Conservation (phyloP, 257 asterid species). For the Ehretia macrophylla region DNA sequence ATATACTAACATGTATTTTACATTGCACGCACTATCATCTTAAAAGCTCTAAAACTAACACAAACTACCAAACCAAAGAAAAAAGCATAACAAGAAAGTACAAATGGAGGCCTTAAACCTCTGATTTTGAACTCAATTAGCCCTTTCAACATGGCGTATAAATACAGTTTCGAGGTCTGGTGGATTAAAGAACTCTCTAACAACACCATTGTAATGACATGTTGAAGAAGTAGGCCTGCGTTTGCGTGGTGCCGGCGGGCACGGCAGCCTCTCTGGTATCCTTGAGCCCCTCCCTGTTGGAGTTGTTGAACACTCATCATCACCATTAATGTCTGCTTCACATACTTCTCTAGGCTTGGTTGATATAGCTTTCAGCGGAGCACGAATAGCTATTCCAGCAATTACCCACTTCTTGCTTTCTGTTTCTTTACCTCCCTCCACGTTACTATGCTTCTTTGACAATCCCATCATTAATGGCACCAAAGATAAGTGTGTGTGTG, state of each 20-base stretch:
- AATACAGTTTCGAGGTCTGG: conserved; percentile 70
- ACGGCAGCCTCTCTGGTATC: conserved; percentile 46
- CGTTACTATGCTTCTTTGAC: neutral
- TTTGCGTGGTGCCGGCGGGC: conserved; percentile 72
- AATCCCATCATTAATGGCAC: neutral
- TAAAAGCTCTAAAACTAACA: neutral
- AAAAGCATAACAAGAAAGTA: neutral
- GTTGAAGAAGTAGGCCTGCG: conserved; percentile 36
- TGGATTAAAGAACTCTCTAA: conserved; percentile 50
- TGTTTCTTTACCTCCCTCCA: conserved; percentile 35
- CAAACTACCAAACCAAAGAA: neutral
- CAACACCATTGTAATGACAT: conserved; percentile 43
- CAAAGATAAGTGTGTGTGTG: too few species aligned
- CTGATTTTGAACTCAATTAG: conserved; percentile 3
- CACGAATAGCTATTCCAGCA: conserved; percentile 43
- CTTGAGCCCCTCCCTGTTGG: conserved; percentile 53
- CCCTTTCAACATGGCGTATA: conserved; percentile 47
- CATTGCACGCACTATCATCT: neutral
- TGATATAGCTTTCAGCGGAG: conserved; percentile 44
- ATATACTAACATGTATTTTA: neutral
- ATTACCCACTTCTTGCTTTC: conserved; percentile 51
- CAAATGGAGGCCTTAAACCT: neutral
- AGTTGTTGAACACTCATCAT: conserved; percentile 36
- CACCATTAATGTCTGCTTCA: conserved; percentile 27
- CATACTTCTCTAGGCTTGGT: conserved; percentile 28